A percentile compares a stretch with the other conserved stretches of the same genome.
phyloP scores from a whole-genome alignment of 139 green algal genomes.

The Coelastrella sp. region DNA sequence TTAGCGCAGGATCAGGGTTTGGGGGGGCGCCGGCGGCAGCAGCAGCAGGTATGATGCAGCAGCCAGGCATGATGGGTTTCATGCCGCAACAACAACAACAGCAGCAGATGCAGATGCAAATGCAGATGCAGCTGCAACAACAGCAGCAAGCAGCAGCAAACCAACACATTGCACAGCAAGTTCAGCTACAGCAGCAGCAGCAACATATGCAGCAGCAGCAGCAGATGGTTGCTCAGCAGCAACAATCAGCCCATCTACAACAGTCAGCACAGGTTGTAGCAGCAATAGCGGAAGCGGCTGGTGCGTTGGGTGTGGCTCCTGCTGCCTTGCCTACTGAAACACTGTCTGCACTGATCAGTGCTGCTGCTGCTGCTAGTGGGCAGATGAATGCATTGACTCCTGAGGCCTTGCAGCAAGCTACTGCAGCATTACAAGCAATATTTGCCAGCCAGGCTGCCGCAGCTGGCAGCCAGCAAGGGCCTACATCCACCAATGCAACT shows the following conservation, averaged over 20 bases:
- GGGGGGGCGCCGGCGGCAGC: neutral
- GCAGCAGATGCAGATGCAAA: neutral
- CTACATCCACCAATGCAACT: neutral
- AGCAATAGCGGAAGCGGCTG: slow-evolving; percentile 26
- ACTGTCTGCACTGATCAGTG: slow-evolving; percentile 11
- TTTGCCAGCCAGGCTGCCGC: slow-evolving; percentile 21
- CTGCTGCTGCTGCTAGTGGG: slow-evolving; percentile 27
- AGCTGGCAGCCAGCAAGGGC: too few relatives aligned
- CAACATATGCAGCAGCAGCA: neutral
- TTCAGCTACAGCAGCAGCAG: slow-evolving; percentile 21
- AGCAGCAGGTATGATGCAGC: slow-evolving; percentile 14
- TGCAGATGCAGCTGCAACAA: slow-evolving; percentile 1
- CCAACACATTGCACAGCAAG: too few relatives aligned
- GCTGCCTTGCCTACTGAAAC: slow-evolving; percentile 21
- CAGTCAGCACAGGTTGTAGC: neutral
- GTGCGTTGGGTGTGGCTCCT: neutral
- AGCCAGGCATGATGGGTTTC: neutral
- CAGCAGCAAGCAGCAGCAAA: slow-evolving; percentile 20
- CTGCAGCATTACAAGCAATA: slow-evolving; percentile 12
- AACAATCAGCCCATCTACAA: neutral
- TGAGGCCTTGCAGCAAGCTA: slow-evolving; percentile 25
- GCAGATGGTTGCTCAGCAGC: slow-evolving; percentile 4
- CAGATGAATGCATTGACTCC: neutral
- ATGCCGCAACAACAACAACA: slow-evolving; percentile 20
- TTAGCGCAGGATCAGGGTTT: neutral